Conservation (phyloP, 306 rosid species). For the Fagus crenata region DNA sequence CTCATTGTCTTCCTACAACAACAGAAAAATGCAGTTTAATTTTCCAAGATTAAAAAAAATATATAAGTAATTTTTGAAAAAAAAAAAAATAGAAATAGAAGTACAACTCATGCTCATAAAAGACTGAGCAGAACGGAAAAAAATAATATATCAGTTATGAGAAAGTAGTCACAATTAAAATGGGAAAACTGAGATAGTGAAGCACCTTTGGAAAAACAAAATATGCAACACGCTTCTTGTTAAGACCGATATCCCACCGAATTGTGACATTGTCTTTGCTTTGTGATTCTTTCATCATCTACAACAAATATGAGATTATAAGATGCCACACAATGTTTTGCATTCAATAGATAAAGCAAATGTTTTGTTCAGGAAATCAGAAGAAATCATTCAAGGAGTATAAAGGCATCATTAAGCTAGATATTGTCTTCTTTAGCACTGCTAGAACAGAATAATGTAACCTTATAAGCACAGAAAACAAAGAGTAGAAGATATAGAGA, state of each 20-base stretch:
- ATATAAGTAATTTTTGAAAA: background rate
- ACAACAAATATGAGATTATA: conserved; percentile 33
- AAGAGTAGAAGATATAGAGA: background rate
- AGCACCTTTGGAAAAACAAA: conserved; percentile 95
- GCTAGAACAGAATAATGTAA: background rate
- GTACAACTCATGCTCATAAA: conserved; percentile 2
- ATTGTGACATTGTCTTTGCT: conserved; percentile 95
- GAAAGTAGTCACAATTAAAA: background rate
- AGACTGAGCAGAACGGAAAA: conserved; percentile 2
- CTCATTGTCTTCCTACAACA: conserved; percentile 92
- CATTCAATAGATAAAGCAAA: conserved; percentile 10
- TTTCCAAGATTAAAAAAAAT: background rate
- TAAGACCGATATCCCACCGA: conserved; percentile 98
- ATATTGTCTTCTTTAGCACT: background rate
- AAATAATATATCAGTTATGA: background rate
- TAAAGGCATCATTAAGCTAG: background rate
- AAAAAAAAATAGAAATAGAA: conserved; percentile 4
- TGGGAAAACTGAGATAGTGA: background rate
- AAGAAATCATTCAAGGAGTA: background rate
- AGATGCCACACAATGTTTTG: conserved; percentile 24
- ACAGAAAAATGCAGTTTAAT: conserved; percentile 22
- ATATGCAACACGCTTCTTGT: conserved; percentile 96
- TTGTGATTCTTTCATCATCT: conserved; percentile 99
- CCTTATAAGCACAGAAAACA: background rate
- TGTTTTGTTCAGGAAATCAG: conserved; percentile 2